Percentiles rank a stretch among this genome's conserved stretches.
These are phyloP conservation scores for Xerocomus nothofagi DNA, from an alignment of 1,284 basidiomycete genomes.

Conservation along the genomic window DNA sequence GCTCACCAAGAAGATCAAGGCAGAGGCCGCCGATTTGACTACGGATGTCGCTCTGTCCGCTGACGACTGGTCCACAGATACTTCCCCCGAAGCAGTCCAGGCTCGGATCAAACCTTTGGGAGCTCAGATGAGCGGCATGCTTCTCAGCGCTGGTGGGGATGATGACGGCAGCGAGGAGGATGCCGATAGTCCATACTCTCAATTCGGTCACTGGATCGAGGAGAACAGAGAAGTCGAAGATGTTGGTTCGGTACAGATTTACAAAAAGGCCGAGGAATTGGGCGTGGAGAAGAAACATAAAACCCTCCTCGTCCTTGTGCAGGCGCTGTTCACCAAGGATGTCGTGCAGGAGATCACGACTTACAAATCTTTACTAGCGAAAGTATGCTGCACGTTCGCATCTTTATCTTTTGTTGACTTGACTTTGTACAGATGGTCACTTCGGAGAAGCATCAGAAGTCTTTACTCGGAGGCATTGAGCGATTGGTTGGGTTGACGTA, in stretches of 20 bases:
- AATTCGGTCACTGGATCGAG: conserved; percentile 85
- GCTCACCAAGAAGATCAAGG: conserved; percentile 80
- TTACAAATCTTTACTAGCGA: conserved; percentile 77
- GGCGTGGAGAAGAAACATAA: conserved; percentile 97
- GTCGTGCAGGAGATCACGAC: conserved; percentile 73
- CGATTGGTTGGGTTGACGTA: conserved; percentile 73
- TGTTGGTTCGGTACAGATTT: conserved; percentile 65
- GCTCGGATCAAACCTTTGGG: conserved; percentile 83
- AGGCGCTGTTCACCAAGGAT: conserved; percentile 84
- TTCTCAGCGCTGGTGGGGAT: conserved; percentile 44
- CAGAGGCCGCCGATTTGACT: conserved; percentile 79
- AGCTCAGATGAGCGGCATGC: conserved; percentile 48
- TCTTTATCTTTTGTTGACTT: conserved; percentile 9
- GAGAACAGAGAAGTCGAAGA: conserved; percentile 65
- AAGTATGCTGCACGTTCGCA: conserved; percentile 51
- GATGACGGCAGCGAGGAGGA: conserved; percentile 91
- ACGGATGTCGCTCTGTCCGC: conserved; percentile 58
- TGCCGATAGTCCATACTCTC: conserved; percentile 81
- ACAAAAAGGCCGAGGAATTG: conserved; percentile 88
- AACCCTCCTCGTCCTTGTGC: conserved; percentile 81
- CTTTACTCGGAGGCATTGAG: conserved; percentile 88
- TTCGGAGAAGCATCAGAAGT: conserved; percentile 94
- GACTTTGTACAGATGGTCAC: conserved; percentile 55
- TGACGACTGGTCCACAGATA: conserved; percentile 90
- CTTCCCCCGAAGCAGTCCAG: conserved; percentile 88